Evolutionary conservation across 345 rosid genomes (phyloP).

Genomic region (Cardamine chenopodiifolia): DNA sequence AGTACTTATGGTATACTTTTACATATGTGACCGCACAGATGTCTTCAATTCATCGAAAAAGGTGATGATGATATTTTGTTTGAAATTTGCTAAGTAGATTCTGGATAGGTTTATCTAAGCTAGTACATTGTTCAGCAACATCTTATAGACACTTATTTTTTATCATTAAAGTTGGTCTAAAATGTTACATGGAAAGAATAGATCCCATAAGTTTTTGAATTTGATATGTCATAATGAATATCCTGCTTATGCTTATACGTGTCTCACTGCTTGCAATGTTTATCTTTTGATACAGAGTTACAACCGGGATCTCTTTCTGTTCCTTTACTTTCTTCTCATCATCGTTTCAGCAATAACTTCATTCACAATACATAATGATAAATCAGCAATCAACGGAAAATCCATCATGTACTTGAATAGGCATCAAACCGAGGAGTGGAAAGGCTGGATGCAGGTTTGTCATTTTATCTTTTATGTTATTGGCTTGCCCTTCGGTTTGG

Average conservation of each 20-base stretch:
- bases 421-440: conserved; percentile 99
- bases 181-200: neutral
- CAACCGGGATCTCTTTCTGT: conserved; percentile 87
- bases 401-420: conserved; percentile 90
- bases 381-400: conserved; percentile 86
- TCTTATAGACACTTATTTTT: neutral
- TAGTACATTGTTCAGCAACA: conserved; percentile 12
- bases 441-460: conserved; percentile 99
- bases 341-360: conserved; percentile 93
- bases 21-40: conserved; percentile 91
- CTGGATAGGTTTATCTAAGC: neutral
- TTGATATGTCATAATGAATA: conserved; percentile 7
- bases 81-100: conserved; percentile 7
- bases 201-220: neutral
- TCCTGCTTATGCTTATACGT: conserved; percentile 1
- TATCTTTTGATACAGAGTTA: conserved; percentile 65
- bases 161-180: neutral
- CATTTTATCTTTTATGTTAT: conserved; percentile 2
- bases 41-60: conserved; percentile 71
- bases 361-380: conserved; percentile 82
- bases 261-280: conserved; percentile 37
- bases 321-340: conserved; percentile 94
- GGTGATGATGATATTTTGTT: conserved; percentile 50
- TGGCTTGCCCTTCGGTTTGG: neutral
- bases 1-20: conserved; percentile 64